These are phyloP conservation scores for Suillus cothurnatus DNA, from an alignment of 768 basidiomycete genomes.

Conservation along the genomic window DNA sequence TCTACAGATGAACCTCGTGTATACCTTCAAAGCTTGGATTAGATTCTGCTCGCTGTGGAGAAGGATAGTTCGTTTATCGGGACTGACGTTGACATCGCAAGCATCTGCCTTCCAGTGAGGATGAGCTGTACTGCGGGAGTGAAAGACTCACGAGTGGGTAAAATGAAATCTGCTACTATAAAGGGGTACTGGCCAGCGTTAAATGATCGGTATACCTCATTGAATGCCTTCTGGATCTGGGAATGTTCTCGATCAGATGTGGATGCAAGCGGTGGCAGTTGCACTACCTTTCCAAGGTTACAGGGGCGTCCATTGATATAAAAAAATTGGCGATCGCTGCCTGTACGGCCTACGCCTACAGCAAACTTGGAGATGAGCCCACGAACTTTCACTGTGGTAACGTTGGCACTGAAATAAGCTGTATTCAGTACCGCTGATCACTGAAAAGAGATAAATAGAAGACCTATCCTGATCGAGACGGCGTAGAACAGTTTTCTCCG, in stretches of 20 bases:
- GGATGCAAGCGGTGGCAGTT: not conserved
- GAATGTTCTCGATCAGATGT: not conserved
- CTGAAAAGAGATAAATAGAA: conserved; percentile 9
- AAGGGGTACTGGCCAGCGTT: conserved; percentile 76
- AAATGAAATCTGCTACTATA: conserved; percentile 77
- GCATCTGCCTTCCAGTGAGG: conserved; percentile 46
- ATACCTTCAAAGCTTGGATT: conserved; percentile 76
- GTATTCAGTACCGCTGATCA: conserved; percentile 1
- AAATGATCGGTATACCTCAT: conserved; percentile 90
- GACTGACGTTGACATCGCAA: conserved; percentile 93
- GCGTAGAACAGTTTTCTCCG: conserved; percentile 47
- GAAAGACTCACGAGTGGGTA: conserved; percentile 68
- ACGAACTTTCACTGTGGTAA: conserved; percentile 54
- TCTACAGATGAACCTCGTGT: conserved; percentile 7
- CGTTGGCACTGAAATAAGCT: conserved; percentile 17
- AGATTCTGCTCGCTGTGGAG: conserved; percentile 85
- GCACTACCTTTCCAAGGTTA: conserved; percentile 65
- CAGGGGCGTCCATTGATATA: conserved; percentile 93
- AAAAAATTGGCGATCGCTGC: conserved; percentile 88
- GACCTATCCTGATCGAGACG: conserved; percentile 25
- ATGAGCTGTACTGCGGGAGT: not conserved
- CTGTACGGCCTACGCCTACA: conserved; percentile 71
- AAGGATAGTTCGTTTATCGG: conserved; percentile 95
- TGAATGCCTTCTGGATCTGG: conserved; percentile 85
- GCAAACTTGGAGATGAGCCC: conserved; percentile 87